Evolutionary conservation across 2,329 filamentous ascomycete genomes (phyloP).

Genomic region (Dactylonectria macrodidyma): DNA sequence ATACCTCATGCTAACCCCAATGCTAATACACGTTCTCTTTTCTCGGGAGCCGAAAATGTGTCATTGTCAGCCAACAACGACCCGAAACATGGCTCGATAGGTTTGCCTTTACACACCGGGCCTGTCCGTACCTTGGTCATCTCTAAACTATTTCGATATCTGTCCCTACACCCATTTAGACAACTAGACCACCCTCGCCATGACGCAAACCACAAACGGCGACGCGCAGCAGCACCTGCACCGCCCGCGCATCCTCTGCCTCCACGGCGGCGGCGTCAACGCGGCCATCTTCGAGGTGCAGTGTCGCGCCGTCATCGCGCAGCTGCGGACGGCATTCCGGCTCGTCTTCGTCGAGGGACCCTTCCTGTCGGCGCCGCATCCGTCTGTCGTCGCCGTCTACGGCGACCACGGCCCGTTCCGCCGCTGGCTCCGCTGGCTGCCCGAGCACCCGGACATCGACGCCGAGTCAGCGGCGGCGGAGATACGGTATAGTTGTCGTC

Average conservation of each 20-base stretch:
- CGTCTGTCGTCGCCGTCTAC: conserved; percentile 76
- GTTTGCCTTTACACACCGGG: not conserved
- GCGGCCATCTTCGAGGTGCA: conserved; percentile 78
- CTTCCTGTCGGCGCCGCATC: conserved; percentile 73
- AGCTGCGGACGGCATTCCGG: conserved; percentile 72
- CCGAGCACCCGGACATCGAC: conserved; percentile 68
- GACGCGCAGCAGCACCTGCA: conserved; percentile 37
- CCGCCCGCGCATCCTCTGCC: conserved; percentile 80
- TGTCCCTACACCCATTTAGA: not conserved
- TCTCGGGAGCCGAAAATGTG: conserved; percentile 3
- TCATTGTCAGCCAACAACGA: conserved; percentile 1
- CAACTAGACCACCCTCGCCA: not conserved
- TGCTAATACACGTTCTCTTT: no score
- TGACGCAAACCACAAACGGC: conserved; percentile 38
- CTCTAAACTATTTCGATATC: not conserved
- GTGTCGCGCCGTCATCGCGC: conserved; percentile 67
- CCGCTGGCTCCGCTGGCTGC: conserved; percentile 74
- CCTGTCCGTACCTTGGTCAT: not conserved
- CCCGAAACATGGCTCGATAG: not conserved
- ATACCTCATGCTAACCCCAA: no score
- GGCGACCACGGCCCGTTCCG: conserved; percentile 76
- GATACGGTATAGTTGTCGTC: conserved; percentile 56
- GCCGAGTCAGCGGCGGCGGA: conserved; percentile 57
- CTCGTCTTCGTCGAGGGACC: conserved; percentile 82
- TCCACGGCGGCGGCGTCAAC: conserved; percentile 86